Evolutionary conservation across 768 basidiomycete genomes (phyloP), one percentile per base, ranked within the genome.

Genomic region (Leccinum sublutescens): DNA sequence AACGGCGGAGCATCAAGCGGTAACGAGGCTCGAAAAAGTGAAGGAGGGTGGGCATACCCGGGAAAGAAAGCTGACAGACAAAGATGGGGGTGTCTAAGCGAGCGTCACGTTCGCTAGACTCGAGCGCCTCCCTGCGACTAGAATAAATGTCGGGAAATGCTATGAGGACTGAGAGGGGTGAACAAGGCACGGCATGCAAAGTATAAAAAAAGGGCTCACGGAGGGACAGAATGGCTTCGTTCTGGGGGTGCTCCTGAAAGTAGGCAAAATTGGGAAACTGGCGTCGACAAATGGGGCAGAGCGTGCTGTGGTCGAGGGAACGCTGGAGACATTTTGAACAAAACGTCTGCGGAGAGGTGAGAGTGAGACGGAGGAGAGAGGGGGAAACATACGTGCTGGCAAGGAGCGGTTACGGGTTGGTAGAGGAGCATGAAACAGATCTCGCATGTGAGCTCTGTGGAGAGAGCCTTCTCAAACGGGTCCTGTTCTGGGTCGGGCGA

Each of bases 1-100:
- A 94, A n/a, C 96, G 86, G 23, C 96, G 89, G 55, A 98, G 87
- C 96, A 98, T 98, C 53, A 98, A 81, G 7, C 96, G 88, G 72
- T 98, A 95, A 66, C 91, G 82, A 0, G 96, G 96, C 72, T 98
- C 96, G 70, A 93, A 98, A 68, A 98, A 87, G 73, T 97, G 95
- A 15, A 98, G 78, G 56, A 89, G 80, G 50, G 89, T 95, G 43
- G 93, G 94, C 77, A 94, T 86, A 57, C 88, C 89, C 2, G 96
- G 96, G 76, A 97, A 98, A 50, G 88, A 85, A 52, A 97, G 85
- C 47, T 90, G 89, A 70, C 88, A 91, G 63, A 95, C 85, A 66
- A 98, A 95, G 61, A 98, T 89, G 57, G 96, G 94, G 17, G 92
- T 95, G 69, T 93, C 86, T 58, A 96, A 82, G 50, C 88, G 81